phyloP scores from a whole-genome alignment of 228 moss, liverwort and hornwort species.

The Sphagnum magellanicum region DNA sequence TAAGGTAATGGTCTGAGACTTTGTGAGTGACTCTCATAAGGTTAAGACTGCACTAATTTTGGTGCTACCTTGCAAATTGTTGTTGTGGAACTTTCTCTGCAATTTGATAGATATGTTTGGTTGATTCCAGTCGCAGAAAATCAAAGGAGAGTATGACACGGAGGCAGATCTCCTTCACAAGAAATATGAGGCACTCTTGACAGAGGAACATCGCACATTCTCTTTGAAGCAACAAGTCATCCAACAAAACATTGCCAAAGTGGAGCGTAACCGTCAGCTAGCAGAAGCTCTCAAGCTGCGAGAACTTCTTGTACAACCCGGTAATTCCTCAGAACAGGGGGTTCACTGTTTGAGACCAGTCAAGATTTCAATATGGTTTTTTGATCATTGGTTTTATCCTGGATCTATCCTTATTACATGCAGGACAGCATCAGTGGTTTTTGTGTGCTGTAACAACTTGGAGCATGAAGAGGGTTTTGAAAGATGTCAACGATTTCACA shows the following conservation, averaged over 20 bases:
- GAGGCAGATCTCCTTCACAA: constrained; percentile 49
- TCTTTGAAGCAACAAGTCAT: constrained; percentile 21
- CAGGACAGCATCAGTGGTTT: too few relatives aligned
- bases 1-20: too few relatives aligned
- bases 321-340: too few relatives aligned
- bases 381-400: too few relatives aligned
- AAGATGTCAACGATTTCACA: too few relatives aligned
- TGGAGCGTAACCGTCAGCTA: constrained; percentile 50
- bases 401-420: too few relatives aligned
- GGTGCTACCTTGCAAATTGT: not conserved
- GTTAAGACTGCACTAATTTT: not conserved
- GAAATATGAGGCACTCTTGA: constrained; percentile 39
- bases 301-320: constrained; percentile 11
- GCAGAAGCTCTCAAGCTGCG: constrained; percentile 30
- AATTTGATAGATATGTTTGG: not conserved
- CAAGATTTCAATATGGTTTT: too few relatives aligned
- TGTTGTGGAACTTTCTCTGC: not conserved
- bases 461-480: too few relatives aligned
- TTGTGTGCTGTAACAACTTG: too few relatives aligned
- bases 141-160: constrained; percentile 54
- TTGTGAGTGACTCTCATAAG: not conserved
- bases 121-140: constrained; percentile 28
- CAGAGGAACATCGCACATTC: constrained; percentile 34
- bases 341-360: too few relatives aligned
- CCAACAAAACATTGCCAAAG: constrained; percentile 33